A percentile compares a stretch with the other conserved stretches of the same genome.
phyloP scores from a whole-genome alignment of 2,329 filamentous ascomycete genomes.

The Colletotrichum sp. region DNA sequence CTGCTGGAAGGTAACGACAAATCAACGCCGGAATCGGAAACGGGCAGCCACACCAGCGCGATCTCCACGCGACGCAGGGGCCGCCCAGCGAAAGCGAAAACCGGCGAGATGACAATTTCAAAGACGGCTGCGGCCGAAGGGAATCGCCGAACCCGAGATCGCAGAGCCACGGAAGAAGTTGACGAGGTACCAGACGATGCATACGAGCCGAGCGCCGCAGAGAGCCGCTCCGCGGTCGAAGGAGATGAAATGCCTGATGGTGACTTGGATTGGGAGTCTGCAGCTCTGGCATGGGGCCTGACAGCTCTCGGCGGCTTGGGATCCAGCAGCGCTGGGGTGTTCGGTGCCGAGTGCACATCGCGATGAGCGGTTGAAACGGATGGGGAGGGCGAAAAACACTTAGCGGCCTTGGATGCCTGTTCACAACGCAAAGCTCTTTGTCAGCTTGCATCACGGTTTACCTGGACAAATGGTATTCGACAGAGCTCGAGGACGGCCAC shows the following conservation, averaged over 20 bases:
- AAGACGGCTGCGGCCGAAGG: conserved; percentile 13
- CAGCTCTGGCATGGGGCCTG: conserved; percentile 51
- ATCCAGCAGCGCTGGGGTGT: conserved; percentile 48
- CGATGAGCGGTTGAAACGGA: conserved; percentile 28
- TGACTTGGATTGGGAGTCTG: conserved; percentile 51
- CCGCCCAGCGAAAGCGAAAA: not conserved
- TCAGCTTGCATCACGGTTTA: not conserved
- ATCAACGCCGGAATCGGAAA: conserved; percentile 6
- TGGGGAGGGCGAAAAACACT: not conserved
- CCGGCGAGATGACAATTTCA: not conserved
- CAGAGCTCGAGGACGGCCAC: not conserved
- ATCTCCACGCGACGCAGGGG: conserved; percentile 2
- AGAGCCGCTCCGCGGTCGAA: conserved; percentile 34
- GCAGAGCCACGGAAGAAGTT: conserved; percentile 28
- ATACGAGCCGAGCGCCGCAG: conserved; percentile 42
- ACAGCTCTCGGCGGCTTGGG: conserved; percentile 48
- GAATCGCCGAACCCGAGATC: conserved; percentile 26
- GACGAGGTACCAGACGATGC: conserved; percentile 32
- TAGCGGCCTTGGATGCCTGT: not conserved
- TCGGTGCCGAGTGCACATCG: conserved; percentile 50
- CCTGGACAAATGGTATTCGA: not conserved
- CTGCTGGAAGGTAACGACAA: not conserved
- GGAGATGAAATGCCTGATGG: conserved; percentile 46
- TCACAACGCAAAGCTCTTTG: not conserved
- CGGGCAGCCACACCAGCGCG: not conserved